A percentile compares a stretch with the other conserved stretches of the same genome.
phyloP scores from a whole-genome alignment of 768 basidiomycete genomes.

The Phanerochaete carnosa region DNA sequence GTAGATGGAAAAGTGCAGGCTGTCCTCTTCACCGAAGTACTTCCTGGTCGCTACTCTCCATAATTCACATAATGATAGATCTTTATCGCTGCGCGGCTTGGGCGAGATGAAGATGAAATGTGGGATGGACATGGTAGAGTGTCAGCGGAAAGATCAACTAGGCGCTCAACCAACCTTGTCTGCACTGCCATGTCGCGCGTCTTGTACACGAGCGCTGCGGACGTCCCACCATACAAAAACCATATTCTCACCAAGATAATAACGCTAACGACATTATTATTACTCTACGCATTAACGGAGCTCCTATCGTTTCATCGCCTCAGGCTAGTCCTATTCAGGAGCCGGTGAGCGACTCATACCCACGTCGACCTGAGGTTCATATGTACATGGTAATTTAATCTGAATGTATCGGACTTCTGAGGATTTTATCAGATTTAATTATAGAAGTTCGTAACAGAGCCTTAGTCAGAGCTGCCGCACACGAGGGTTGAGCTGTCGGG shows the following conservation, averaged over 20 bases:
- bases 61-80: background rate
- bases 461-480: no score
- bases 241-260: background rate
- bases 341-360: no score
- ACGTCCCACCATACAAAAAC: background rate
- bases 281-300: background rate
- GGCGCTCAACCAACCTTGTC: background rate
- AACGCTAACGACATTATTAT: background rate
- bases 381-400: no score
- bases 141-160: background rate
- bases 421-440: no score
- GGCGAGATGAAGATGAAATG: slow-evolving; percentile 6
- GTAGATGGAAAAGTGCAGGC: background rate
- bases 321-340: no score
- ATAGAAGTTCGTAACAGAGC: no score
- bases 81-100: background rate
- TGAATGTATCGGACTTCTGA: no score
- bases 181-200: background rate
- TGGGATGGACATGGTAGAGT: background rate
- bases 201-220: background rate
- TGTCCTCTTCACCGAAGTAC: background rate
- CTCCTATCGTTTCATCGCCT: background rate
- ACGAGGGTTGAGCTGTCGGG: no score
- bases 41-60: background rate
- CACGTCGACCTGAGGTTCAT: no score